Evolutionary conservation across 2,329 filamentous ascomycete species (phyloP).

Genomic region (Botrytis galanthina): DNA sequence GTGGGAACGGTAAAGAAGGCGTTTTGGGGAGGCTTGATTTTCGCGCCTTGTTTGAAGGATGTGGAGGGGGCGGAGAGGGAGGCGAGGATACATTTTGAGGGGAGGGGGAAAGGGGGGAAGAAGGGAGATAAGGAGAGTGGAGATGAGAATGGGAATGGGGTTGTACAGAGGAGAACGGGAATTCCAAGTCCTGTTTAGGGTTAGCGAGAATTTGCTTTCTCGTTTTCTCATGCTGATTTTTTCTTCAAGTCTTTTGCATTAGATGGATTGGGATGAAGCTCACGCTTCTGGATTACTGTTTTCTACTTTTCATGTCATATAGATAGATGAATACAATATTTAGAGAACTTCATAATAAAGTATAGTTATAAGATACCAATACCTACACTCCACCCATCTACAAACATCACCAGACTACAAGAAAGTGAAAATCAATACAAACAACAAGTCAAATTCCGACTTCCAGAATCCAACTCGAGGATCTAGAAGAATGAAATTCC

Average conservation of each 20-base stretch:
- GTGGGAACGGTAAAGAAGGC: constrained; percentile 49
- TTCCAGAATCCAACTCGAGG: too few species aligned
- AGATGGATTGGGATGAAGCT: not conserved
- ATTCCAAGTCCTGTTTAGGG: not conserved
- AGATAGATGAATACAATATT: not conserved
- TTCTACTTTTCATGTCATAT: not conserved
- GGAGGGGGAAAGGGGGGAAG: not conserved
- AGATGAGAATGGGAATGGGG: not conserved
- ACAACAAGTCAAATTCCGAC: accelerated
- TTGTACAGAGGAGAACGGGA: not conserved
- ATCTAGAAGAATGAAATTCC: too few species aligned
- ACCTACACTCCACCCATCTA: not conserved
- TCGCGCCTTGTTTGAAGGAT: constrained; percentile 52
- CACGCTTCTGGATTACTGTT: not conserved
- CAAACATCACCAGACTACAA: not conserved
- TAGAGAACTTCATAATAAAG: not conserved
- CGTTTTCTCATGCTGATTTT: constrained; percentile 5
- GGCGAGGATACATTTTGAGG: constrained; percentile 13
- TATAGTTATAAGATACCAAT: not conserved
- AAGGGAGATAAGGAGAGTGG: not conserved
- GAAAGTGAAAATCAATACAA: not conserved
- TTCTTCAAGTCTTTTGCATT: not conserved
- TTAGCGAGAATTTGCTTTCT: not conserved
- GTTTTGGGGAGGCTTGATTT: constrained; percentile 49
- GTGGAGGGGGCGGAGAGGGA: constrained; percentile 23